phyloP scores from a whole-genome alignment of 139 green algal species.

The Picochlorum sp. region DNA sequence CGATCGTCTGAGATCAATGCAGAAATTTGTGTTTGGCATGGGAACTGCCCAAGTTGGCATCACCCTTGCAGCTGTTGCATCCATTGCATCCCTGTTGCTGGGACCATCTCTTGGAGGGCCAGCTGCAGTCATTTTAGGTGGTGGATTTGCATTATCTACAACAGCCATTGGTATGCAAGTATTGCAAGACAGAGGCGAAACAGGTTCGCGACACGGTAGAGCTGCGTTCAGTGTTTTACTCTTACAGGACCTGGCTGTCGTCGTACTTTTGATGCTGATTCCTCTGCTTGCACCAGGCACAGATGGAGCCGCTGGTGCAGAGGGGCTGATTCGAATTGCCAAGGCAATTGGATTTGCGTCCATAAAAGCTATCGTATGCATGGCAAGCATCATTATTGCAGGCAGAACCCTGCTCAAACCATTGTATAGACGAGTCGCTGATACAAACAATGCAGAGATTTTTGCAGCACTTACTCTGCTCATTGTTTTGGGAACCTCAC shows the following conservation, averaged over 20 bases:
- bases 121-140: constrained; percentile 83
- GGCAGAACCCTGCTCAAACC: constrained; percentile 52
- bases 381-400: constrained; percentile 62
- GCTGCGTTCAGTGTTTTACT: constrained; percentile 95
- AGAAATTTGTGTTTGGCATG: constrained; percentile 98
- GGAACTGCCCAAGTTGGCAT: constrained; percentile 76
- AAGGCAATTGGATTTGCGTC: constrained; percentile 79
- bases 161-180: constrained; percentile 96
- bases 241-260: constrained; percentile 95
- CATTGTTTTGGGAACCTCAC: constrained; percentile 64
- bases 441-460: constrained; percentile 87
- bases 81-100: constrained; percentile 39
- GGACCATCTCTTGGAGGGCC: constrained; percentile 46
- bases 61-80: constrained; percentile 45
- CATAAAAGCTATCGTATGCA: constrained; percentile 86
- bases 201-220: constrained; percentile 80
- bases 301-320: constrained; percentile 28
- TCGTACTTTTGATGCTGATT: constrained; percentile 98
- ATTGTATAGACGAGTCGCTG: constrained; percentile 48
- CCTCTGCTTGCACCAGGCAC: constrained; percentile 83
- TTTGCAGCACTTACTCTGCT: constrained; percentile 78
- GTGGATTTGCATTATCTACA: constrained; percentile 87
- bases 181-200: constrained; percentile 89
- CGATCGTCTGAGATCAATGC: constrained; percentile 89
- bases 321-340: constrained; percentile 62